These are phyloP conservation scores for Coniferiporia sulphurascens DNA, from an alignment of 1,284 basidiomycete genomes.

Conservation along the genomic window DNA sequence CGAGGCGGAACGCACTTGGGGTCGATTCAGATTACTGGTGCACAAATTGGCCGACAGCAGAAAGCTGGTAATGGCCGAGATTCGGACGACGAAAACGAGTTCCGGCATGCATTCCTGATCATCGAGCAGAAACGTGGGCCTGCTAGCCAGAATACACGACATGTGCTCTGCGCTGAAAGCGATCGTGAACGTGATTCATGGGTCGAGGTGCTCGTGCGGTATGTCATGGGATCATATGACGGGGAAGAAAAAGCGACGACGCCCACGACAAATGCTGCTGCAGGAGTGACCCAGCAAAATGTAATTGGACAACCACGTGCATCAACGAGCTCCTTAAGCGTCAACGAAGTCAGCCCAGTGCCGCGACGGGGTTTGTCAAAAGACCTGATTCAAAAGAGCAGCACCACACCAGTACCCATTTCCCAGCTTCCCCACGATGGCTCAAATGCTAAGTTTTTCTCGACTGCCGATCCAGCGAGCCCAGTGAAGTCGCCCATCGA, in stretches of 20 bases:
- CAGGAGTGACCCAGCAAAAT: constrained; percentile 11
- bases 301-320: constrained; percentile 39
- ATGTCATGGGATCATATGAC: constrained; percentile 68
- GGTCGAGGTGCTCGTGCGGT: constrained; percentile 91
- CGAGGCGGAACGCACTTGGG: constrained; percentile 88
- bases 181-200: constrained; percentile 90
- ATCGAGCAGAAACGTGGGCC: constrained; percentile 79
- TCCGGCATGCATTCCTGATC: constrained; percentile 95
- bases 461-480: constrained; percentile 37
- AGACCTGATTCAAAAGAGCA: constrained; percentile 47
- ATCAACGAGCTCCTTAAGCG: constrained; percentile 49
- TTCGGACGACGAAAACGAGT: constrained; percentile 84
- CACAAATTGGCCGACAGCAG: constrained; percentile 80
- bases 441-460: constrained; percentile 59
- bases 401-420: constrained; percentile 43
- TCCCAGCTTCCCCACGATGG: constrained; percentile 52
- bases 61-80: constrained; percentile 40
- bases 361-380: constrained; percentile 40
- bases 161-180: constrained; percentile 95
- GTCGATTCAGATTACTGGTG: constrained; percentile 80
- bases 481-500: constrained; percentile 38
- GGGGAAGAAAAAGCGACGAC: constrained; percentile 44
- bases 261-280: neutral
- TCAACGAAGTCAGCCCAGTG: constrained; percentile 31
- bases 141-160: constrained; percentile 68